phyloP scores from a whole-genome alignment of 306 rosid genomes.

The Urtica urens region DNA sequence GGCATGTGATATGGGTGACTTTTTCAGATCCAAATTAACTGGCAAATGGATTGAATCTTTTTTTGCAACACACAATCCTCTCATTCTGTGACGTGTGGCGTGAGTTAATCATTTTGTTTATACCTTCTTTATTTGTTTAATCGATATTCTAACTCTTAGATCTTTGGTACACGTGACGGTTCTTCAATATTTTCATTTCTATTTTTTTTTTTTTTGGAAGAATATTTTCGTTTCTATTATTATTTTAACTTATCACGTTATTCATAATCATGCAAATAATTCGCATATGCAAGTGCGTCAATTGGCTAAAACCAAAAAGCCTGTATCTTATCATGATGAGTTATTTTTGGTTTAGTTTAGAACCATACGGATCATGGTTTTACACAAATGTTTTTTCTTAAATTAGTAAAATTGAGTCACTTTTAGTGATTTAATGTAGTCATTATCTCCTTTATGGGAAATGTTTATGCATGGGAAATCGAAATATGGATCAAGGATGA shows the following conservation, averaged over 20 bases:
- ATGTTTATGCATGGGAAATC: background rate
- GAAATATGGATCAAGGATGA: background rate
- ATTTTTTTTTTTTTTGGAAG: constrained; percentile 1
- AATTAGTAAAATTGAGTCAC: background rate
- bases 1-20: constrained; percentile 41
- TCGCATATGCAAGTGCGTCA: constrained; percentile 9
- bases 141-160: background rate
- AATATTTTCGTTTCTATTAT: background rate
- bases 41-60: constrained; percentile 21
- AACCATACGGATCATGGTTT: background rate
- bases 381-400: constrained; percentile 8
- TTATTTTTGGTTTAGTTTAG: background rate
- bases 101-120: background rate
- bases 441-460: background rate
- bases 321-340: constrained; percentile 1
- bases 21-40: constrained; percentile 24
- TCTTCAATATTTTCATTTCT: too few species aligned
- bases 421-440: too few species aligned
- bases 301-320: constrained; percentile 3
- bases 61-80: constrained; percentile 17
- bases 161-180: too few species aligned
- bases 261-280: background rate
- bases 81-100: too few species aligned
- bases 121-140: background rate
- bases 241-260: background rate